Conservation (phyloP, 2,329 filamentous ascomycete genomes). For the Elsinoe necatrix region DNA sequence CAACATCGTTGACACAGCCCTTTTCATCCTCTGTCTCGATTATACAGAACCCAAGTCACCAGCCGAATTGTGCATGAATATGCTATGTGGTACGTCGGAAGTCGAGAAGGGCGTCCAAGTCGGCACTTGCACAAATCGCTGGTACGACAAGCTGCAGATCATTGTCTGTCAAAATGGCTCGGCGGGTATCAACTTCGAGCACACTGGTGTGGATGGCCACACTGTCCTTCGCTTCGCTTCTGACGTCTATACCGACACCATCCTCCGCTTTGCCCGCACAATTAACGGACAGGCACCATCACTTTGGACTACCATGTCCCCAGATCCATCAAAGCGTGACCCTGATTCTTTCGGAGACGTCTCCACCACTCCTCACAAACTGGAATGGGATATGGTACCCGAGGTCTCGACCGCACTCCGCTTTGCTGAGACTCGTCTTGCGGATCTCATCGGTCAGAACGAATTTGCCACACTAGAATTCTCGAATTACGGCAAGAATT, state of each 20-base stretch:
- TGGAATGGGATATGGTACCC: constrained; percentile 95
- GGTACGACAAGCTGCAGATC: constrained; percentile 99
- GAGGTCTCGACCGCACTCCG: constrained; percentile 84
- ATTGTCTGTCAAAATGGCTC: constrained; percentile 99
- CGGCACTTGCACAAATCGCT: constrained; percentile 93
- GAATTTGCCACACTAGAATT: constrained; percentile 94
- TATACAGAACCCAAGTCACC: constrained; percentile 77
- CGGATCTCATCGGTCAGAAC: constrained; percentile 92
- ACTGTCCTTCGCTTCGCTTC: constrained; percentile 94
- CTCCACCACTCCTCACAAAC: constrained; percentile 84
- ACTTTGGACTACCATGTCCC: constrained; percentile 82
- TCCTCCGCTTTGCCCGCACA: constrained; percentile 84
- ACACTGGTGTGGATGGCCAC: constrained; percentile 95
- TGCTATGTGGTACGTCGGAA: constrained; percentile 92
- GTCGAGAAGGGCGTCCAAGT: constrained; percentile 91
- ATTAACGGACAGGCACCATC: constrained; percentile 92
- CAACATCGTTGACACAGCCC: constrained; percentile 86
- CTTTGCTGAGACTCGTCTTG: constrained; percentile 88
- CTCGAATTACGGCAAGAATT: constrained; percentile 83
- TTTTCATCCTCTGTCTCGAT: constrained; percentile 88
- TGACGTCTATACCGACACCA: constrained; percentile 95
- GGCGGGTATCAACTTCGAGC: constrained; percentile 98
- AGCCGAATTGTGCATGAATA: constrained; percentile 88
- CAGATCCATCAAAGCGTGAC: constrained; percentile 86
- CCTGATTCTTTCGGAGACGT: constrained; percentile 88